Evolutionary conservation across 108 stramenopile species (phyloP).

Genomic region (Fragilariopsis cylindrus): DNA sequence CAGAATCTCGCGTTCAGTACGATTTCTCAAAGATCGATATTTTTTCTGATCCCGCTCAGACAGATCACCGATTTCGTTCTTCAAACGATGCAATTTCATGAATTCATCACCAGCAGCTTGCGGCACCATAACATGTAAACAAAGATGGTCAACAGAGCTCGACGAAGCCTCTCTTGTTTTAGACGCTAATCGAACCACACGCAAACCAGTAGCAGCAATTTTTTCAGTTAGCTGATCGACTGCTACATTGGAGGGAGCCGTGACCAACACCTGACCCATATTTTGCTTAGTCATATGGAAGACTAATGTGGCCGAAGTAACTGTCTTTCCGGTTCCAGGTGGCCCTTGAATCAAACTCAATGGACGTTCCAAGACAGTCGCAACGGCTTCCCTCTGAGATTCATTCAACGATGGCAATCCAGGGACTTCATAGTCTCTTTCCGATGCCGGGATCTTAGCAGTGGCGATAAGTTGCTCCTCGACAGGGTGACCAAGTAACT

Average conservation of each 20-base stretch:
- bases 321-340: constrained; percentile 96
- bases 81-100: constrained; percentile 90
- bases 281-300: constrained; percentile 95
- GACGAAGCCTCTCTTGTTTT: constrained; percentile 92
- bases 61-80: constrained; percentile 95
- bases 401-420: constrained; percentile 95
- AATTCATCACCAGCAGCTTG: constrained; percentile 88
- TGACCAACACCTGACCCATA: constrained; percentile 95
- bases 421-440: constrained; percentile 81
- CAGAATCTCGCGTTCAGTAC: constrained; percentile 93
- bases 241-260: constrained; percentile 97
- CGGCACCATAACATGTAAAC: constrained; percentile 91
- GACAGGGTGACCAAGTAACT: constrained; percentile 94
- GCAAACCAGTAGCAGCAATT: constrained; percentile 94
- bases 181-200: constrained; percentile 92
- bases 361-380: constrained; percentile 89
- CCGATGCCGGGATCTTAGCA: constrained; percentile 54
- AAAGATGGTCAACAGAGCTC: constrained; percentile 87
- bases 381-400: constrained; percentile 92
- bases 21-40: constrained; percentile 72
- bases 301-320: constrained; percentile 95
- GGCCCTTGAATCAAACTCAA: constrained; percentile 97
- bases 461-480: constrained; percentile 90
- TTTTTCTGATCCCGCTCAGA: constrained; percentile 90
- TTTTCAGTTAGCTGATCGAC: constrained; percentile 99